Evolutionary conservation across 306 rosid species (phyloP), one percentile per base, ranked within the genome.

Genomic region (Mucuna pruriens): DNA sequence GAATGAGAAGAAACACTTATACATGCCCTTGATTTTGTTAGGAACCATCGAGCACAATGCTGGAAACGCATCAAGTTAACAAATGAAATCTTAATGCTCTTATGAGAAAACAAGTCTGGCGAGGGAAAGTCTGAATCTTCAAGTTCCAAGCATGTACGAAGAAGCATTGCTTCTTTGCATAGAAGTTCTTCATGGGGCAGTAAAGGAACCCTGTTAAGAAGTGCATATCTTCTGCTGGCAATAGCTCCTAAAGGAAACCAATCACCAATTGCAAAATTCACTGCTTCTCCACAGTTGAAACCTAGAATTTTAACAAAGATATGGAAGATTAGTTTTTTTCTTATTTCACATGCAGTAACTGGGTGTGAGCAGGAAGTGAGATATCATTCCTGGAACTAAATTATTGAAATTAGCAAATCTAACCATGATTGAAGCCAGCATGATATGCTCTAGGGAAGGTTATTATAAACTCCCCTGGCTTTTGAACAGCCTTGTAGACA

Each of bases 241-340:
- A 89, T 80, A 82, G 94, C 98, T 31, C 98, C 98, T 78, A 93
- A 69, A 61, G 94, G 97, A 85, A 96, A 96, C 99, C 99, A 96
- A 88, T 91, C 93, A 29, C 97, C 94, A 79, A 92, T 81, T 20
- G 99, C 99, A 82, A 96, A 93, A 87, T 96, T 96, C 87, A 96
- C 98, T 7, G 99, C 99, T 84, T 96, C 99, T 29, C 99, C 99
- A 75, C 98, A 93, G 82, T 96, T 96, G 83, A 96, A 96, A 80
- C 99, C 99, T 96, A 79, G 10, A 87, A 60, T 81, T 81, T 40
- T 65, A 83, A 60, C 34, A 38, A 80, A 75, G 60, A 81, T 17
- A 57, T n/a, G 13, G 22, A 68, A 67, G 36, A 82, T 80, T 74
- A 81, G n/a, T 13, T 79, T 33, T 55, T 57, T 60, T 13, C 8